Conservation (phyloP, 768 basidiomycete species). For the Panellus pusillus region DNA sequence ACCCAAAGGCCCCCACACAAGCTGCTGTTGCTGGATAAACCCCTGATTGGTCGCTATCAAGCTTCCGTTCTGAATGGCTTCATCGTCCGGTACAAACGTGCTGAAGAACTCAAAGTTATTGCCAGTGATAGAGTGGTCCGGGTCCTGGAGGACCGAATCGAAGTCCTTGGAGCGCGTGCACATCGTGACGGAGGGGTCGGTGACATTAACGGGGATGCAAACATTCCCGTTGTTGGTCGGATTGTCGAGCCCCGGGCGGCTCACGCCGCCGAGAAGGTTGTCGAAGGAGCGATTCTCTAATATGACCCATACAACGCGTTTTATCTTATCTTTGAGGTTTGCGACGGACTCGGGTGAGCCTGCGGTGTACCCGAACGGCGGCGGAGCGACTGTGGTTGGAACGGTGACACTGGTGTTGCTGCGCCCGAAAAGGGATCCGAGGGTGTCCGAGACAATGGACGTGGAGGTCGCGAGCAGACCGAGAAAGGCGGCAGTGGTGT, state of each 20-base stretch:
- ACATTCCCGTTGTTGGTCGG: constrained; percentile 21
- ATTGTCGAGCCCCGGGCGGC: constrained; percentile 23
- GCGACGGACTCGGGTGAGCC: constrained; percentile 18
- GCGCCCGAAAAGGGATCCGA: neutral
- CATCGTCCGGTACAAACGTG: constrained; percentile 24
- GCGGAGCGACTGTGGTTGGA: neutral
- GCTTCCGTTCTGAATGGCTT: constrained; percentile 15
- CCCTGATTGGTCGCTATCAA: constrained; percentile 23
- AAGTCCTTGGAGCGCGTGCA: constrained; percentile 23
- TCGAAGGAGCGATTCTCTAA: constrained; percentile 33
- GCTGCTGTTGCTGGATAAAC: constrained; percentile 27
- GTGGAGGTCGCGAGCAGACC: constrained; percentile 18
- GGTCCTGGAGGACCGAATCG: constrained; percentile 25
- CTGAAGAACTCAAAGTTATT: constrained; percentile 27
- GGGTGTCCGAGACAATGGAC: constrained; percentile 9
- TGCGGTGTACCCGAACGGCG: constrained; percentile 23
- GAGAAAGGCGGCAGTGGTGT: constrained; percentile 18
- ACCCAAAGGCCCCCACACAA: constrained; percentile 12
- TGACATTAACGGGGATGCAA: constrained; percentile 27
- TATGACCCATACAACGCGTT: constrained; percentile 27
- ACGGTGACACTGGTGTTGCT: neutral
- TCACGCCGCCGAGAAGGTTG: constrained; percentile 28
- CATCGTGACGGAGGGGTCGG: constrained; percentile 19
- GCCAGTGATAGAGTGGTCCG: constrained; percentile 27
- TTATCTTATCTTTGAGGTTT: constrained; percentile 24